Evolutionary conservation across 225 moss, liverwort and hornwort species (phyloP).

Genomic region (Pseudoscleropodium purum): DNA sequence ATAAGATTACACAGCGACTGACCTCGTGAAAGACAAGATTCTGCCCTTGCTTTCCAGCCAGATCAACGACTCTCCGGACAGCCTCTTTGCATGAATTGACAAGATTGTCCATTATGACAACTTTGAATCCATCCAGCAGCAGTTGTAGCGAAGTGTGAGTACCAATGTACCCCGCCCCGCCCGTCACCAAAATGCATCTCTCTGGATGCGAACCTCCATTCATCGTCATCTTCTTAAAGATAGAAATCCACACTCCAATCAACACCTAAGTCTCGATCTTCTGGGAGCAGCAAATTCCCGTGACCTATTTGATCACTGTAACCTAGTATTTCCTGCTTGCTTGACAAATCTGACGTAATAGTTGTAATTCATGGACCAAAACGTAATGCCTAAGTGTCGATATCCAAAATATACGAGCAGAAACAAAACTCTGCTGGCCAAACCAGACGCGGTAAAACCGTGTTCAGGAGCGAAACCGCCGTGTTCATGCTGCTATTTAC

Average conservation of each 20-base stretch:
- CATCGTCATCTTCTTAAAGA: slow-evolving; percentile 19
- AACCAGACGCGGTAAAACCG: neutral
- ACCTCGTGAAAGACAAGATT: slow-evolving; percentile 66
- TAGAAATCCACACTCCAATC: neutral
- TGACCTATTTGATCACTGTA: neutral
- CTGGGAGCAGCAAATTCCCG: neutral
- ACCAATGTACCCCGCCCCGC: slow-evolving; percentile 92
- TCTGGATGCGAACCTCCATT: slow-evolving; percentile 24
- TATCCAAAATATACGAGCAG: neutral
- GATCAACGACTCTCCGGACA: slow-evolving; percentile 60
- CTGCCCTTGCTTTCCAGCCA: slow-evolving; percentile 64
- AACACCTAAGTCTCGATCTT: neutral
- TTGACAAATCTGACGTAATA: neutral
- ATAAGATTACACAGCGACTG: neutral
- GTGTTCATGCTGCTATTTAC: slow-evolving; percentile 19
- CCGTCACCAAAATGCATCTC: slow-evolving; percentile 77
- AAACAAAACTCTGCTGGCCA: neutral
- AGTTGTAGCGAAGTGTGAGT: slow-evolving; percentile 81
- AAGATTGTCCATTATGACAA: slow-evolving; percentile 75
- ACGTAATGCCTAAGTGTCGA: neutral
- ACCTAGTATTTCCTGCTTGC: neutral
- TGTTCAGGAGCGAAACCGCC: neutral
- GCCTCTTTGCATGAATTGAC: slow-evolving; percentile 82
- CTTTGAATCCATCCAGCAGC: slow-evolving; percentile 80
- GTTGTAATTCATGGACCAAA: neutral